A percentile compares a stretch with the other conserved stretches of the same genome.
phyloP scores from a whole-genome alignment of 2,329 filamentous ascomycete genomes.

The Phyllosticta capitalensis region DNA sequence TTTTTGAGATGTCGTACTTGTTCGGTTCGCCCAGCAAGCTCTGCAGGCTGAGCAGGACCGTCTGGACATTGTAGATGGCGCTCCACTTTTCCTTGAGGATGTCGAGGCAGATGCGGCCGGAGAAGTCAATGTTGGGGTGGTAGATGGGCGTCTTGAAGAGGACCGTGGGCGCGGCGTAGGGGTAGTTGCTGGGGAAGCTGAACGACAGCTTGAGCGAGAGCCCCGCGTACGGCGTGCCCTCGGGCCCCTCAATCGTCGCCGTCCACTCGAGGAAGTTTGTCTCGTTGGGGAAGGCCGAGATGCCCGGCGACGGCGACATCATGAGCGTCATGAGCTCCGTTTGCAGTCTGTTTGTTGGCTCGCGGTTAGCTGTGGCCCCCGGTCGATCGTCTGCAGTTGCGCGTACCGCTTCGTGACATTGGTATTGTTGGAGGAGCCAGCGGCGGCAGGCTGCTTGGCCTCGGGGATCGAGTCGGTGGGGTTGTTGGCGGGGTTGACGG shows the following conservation, averaged over 20 bases:
- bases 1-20: constrained; percentile 56
- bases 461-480: constrained; percentile 21
- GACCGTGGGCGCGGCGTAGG: constrained; percentile 81
- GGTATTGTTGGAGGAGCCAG: constrained; percentile 25
- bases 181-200: constrained; percentile 84
- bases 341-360: constrained; percentile 57
- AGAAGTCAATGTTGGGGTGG: constrained; percentile 97
- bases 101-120: constrained; percentile 90
- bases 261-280: constrained; percentile 89
- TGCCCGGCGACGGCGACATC: constrained; percentile 84
- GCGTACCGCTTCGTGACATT: constrained; percentile 40
- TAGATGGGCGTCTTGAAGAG: constrained; percentile 98
- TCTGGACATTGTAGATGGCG: constrained; percentile 92
- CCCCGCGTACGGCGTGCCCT: constrained; percentile 81
- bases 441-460: constrained; percentile 20
- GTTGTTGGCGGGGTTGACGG: constrained; percentile 9
- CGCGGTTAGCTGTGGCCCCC: constrained; percentile 4
- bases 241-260: constrained; percentile 84
- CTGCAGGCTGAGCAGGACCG: constrained; percentile 84
- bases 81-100: constrained; percentile 99
- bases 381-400: not conserved
- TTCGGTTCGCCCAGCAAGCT: constrained; percentile 94
- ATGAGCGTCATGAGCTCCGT: constrained; percentile 98
- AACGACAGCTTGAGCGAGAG: constrained; percentile 89
- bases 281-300: constrained; percentile 90